Percentiles rank a stretch among this genome's conserved stretches.
These are phyloP conservation scores for Ceratocystis smalleyi DNA, from an alignment of 2,329 filamentous ascomycete species.

Conservation along the genomic window DNA sequence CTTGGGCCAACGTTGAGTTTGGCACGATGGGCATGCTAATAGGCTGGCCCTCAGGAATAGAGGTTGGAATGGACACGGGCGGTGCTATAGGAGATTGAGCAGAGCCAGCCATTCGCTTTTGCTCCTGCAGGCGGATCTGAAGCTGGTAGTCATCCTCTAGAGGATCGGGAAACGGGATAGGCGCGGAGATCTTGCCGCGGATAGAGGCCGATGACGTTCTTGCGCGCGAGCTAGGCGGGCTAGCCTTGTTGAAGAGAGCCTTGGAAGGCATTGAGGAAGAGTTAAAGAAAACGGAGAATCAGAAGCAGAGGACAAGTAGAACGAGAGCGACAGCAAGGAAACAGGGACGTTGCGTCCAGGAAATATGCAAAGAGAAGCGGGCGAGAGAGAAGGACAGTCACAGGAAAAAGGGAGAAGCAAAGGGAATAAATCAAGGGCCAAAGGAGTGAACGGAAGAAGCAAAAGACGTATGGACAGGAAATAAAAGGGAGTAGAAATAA, in stretches of 20 bases:
- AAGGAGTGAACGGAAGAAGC: background rate
- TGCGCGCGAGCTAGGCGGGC: conserved; percentile 24
- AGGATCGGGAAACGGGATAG: conserved; percentile 38
- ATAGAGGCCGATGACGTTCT: conserved; percentile 26
- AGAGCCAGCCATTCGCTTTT: conserved; percentile 20
- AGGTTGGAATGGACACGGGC: conserved; percentile 11
- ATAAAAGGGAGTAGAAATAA: background rate
- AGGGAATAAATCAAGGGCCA: background rate
- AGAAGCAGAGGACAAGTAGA: background rate
- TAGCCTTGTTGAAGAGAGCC: conserved; percentile 21
- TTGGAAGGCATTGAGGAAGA: background rate
- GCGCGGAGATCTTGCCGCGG: conserved; percentile 45
- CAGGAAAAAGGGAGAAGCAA: background rate
- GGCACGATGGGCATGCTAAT: conserved; percentile 15
- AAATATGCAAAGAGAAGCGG: background rate
- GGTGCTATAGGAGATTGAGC: conserved; percentile 11
- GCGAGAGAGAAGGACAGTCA: background rate
- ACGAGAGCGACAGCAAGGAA: background rate
- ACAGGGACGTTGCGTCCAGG: background rate
- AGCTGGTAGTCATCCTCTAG: conserved; percentile 37
- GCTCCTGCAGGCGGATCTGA: background rate
- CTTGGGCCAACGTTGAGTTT: conserved; percentile 11
- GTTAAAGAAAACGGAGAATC: background rate
- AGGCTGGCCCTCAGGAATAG: conserved; percentile 13
- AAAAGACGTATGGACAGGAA: background rate